Conservation (phyloP, 306 rosid genomes). For the Crataegus laevigata region DNA sequence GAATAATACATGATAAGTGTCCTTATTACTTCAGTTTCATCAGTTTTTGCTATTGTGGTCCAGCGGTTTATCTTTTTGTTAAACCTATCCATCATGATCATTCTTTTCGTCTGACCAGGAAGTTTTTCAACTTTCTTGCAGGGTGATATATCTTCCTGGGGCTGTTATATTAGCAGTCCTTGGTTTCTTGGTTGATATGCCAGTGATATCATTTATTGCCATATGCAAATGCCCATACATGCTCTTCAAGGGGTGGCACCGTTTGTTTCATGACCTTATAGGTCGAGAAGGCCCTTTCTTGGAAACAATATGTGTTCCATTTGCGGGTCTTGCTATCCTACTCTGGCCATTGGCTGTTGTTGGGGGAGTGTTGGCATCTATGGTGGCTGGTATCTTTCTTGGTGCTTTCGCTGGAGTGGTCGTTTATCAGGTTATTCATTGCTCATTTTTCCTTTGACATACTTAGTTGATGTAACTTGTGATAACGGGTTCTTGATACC, state of each 20-base stretch:
- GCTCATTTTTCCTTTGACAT: background rate
- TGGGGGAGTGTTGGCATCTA: constrained; percentile 67
- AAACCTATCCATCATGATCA: background rate
- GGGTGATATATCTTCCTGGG: constrained; percentile 73
- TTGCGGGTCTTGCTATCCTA: constrained; percentile 92
- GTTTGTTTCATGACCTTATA: constrained; percentile 90
- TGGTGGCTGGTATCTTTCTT: constrained; percentile 58
- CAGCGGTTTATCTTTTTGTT: background rate
- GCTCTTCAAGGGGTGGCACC: constrained; percentile 92
- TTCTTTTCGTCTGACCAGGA: constrained; percentile 4
- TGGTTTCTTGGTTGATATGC: constrained; percentile 64
- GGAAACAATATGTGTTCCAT: constrained; percentile 95
- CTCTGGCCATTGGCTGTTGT: constrained; percentile 94
- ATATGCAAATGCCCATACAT: constrained; percentile 68
- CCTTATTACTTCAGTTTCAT: background rate
- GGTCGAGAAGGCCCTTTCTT: constrained; percentile 99
- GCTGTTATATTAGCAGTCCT: constrained; percentile 56
- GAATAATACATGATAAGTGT: background rate
- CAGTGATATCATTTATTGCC: constrained; percentile 66
- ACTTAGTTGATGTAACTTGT: background rate
- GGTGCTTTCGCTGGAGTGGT: constrained; percentile 83
- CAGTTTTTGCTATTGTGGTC: background rate
- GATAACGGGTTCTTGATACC: too few species aligned
- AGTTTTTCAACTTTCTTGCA: constrained; percentile 26
- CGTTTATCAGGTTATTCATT: constrained; percentile 63